These are phyloP conservation scores for Pythium dissimile DNA, from an alignment of 352 stramenopile genomes.

Conservation along the genomic window DNA sequence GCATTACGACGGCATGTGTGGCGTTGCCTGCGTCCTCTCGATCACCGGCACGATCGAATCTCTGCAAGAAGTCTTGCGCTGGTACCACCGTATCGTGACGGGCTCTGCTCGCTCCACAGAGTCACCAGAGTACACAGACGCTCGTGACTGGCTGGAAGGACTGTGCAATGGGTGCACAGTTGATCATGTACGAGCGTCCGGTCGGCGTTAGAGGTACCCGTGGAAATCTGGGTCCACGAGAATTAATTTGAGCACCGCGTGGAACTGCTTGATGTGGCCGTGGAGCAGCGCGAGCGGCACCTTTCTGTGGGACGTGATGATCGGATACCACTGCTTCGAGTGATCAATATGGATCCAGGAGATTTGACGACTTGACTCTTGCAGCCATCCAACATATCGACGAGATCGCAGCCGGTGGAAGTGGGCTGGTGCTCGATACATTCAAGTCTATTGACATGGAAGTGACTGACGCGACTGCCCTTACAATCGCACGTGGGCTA, in stretches of 20 bases:
- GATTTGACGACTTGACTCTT: background rate
- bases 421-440: background rate
- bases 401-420: background rate
- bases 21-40: conserved; percentile 3
- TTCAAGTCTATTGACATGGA: background rate
- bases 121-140: background rate
- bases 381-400: background rate
- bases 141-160: background rate
- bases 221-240: background rate
- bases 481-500: background rate
- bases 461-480: background rate
- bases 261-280: conserved; percentile 1
- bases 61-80: background rate
- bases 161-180: background rate
- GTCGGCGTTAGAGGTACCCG: background rate
- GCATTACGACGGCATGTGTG: background rate
- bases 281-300: background rate
- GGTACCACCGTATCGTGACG: background rate
- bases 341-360: background rate
- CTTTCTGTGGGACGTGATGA: too few relatives aligned
- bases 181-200: background rate
- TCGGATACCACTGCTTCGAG: background rate
- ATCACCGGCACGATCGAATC: conserved; percentile 2
- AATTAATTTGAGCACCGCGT: background rate
- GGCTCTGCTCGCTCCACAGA: background rate